These are phyloP conservation scores for Cordyceps farinosa DNA, from an alignment of 2,329 filamentous ascomycete species.

Conservation along the genomic window DNA sequence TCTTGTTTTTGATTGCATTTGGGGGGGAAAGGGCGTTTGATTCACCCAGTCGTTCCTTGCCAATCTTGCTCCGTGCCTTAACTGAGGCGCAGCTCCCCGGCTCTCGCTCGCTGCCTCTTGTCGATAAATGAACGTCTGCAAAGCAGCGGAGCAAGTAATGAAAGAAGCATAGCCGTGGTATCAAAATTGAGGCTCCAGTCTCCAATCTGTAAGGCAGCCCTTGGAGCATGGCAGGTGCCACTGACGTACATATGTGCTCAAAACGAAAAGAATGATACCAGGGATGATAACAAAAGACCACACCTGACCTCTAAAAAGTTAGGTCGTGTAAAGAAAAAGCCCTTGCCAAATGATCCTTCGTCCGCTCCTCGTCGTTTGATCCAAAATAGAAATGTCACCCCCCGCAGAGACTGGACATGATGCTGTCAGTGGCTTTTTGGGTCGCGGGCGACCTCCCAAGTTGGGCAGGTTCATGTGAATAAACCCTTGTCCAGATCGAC, in stretches of 20 bases:
- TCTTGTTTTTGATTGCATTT: constrained; percentile 2
- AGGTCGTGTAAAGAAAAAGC: not conserved
- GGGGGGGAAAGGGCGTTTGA: not conserved
- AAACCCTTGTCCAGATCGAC: not conserved
- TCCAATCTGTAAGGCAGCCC: not conserved
- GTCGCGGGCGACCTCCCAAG: not conserved
- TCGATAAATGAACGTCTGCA: not conserved
- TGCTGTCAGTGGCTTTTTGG: constrained; percentile 8
- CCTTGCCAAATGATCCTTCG: no score
- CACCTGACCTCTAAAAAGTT: no score
- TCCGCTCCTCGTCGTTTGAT: not conserved
- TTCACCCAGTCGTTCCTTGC: not conserved
- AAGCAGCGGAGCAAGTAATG: not conserved
- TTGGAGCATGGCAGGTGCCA: not conserved
- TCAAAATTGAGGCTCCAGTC: not conserved
- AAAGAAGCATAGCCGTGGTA: not conserved
- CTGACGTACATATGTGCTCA: not conserved
- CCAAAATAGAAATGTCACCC: not conserved
- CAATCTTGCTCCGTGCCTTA: not conserved
- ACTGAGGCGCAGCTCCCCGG: not conserved
- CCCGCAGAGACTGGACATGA: not conserved
- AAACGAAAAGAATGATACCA: not conserved
- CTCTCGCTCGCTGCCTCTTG: not conserved
- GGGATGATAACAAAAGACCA: not conserved
- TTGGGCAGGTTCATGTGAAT: not conserved